These are phyloP conservation scores for Dendrobium chrysotoxum DNA, from an alignment of 106 monocot genomes.

Conservation along the genomic window DNA sequence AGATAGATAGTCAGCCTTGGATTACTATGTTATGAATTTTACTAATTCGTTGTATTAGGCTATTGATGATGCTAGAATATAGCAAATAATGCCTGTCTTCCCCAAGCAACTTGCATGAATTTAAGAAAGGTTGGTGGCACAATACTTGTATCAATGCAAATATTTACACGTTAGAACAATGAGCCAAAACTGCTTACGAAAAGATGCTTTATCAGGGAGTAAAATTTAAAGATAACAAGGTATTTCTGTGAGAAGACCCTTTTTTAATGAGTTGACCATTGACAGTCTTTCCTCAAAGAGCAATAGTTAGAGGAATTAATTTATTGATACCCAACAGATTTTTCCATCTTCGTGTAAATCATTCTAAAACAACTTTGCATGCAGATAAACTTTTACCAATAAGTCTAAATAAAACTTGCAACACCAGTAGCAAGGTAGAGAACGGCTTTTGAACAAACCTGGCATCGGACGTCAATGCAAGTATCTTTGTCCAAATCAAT, in stretches of 20 bases:
- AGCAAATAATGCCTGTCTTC: no score
- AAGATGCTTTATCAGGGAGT: no score
- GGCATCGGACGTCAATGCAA: constrained; percentile 77
- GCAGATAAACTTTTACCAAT: not conserved
- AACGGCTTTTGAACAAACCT: constrained; percentile 34
- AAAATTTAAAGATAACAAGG: no score
- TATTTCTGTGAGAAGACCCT: not conserved
- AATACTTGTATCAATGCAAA: no score
- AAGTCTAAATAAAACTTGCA: not conserved
- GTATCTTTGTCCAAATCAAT: constrained; percentile 84
- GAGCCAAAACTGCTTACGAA: no score
- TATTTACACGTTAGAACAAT: no score
- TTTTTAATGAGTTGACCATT: not conserved
- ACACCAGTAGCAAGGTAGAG: not conserved
- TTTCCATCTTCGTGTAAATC: not conserved
- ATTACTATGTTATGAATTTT: no score
- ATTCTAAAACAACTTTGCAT: not conserved
- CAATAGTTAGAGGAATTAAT: not conserved
- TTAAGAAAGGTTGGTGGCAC: no score
- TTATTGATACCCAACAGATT: not conserved
- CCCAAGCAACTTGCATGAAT: no score
- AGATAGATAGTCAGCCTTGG: no score
- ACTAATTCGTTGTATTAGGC: no score
- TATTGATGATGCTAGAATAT: no score
- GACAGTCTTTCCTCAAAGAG: not conserved